A percentile compares a stretch with the other conserved stretches of the same genome.
phyloP scores from a whole-genome alignment of 1,284 basidiomycete species.

The Ceratobasidium sp. region DNA sequence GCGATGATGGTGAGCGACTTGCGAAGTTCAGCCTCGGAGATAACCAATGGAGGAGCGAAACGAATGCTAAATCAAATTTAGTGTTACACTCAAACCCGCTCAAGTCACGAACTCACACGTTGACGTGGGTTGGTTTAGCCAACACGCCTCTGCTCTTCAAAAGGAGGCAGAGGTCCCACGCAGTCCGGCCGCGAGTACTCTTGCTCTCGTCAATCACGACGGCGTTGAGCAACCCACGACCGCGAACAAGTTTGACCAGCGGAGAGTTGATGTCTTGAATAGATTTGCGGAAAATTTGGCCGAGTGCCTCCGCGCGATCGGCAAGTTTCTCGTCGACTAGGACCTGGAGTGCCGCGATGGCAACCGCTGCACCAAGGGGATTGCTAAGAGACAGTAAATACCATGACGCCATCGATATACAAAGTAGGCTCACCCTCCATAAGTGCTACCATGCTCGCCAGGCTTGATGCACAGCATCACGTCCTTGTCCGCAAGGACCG shows the following conservation, averaged over 20 bases:
- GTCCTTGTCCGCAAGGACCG: conserved; percentile 87
- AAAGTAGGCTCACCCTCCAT: conserved; percentile 72
- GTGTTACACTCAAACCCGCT: neutral
- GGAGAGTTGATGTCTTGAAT: conserved; percentile 73
- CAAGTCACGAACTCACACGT: conserved; percentile 68
- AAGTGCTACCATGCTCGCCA: conserved; percentile 98
- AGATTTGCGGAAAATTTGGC: conserved; percentile 79
- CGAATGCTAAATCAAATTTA: conserved; percentile 69
- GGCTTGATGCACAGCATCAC: conserved; percentile 95
- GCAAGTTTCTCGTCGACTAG: conserved; percentile 86
- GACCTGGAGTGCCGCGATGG: conserved; percentile 89
- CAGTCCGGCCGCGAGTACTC: conserved; percentile 78
- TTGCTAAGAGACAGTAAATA: conserved; percentile 62
- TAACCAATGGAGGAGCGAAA: conserved; percentile 94
- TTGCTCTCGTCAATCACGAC: conserved; percentile 89
- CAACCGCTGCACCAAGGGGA: conserved; percentile 93
- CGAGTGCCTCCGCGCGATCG: conserved; percentile 78
- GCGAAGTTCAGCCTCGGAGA: conserved; percentile 82
- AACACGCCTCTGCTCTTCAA: conserved; percentile 90
- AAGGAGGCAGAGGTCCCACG: conserved; percentile 95
- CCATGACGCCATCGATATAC: conserved; percentile 8
- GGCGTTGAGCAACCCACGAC: conserved; percentile 90
- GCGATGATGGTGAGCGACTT: conserved; percentile 80
- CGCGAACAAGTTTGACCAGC: conserved; percentile 77
- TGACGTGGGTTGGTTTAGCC: conserved; percentile 95